Conservation (phyloP, 495 filamentous ascomycete genomes). For the Penicillium argentinense region DNA sequence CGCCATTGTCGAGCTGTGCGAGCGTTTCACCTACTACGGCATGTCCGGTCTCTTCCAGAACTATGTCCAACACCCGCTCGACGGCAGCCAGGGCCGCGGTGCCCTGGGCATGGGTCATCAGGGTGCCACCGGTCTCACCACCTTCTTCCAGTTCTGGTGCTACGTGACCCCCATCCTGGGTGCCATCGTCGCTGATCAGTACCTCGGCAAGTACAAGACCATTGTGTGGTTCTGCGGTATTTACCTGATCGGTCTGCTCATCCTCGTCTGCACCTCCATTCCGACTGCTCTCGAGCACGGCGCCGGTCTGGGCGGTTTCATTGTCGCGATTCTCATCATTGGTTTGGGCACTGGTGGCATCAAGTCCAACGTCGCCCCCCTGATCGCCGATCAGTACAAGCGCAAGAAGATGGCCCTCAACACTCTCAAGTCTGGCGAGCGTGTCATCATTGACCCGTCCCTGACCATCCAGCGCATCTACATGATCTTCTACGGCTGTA, state of each 20-base stretch:
- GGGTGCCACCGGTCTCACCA: slow-evolving; percentile 58
- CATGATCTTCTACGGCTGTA: slow-evolving; percentile 72
- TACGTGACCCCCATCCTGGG: slow-evolving; percentile 59
- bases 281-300: slow-evolving; percentile 44
- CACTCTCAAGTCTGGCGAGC: slow-evolving; percentile 61
- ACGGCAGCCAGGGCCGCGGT: slow-evolving; percentile 50
- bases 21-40: slow-evolving; percentile 70
- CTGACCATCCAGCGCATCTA: slow-evolving; percentile 74
- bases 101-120: slow-evolving; percentile 54
- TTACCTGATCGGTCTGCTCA: slow-evolving; percentile 48
- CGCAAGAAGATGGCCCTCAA: slow-evolving; percentile 59
- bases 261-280: slow-evolving; percentile 50
- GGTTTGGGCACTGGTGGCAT: slow-evolving; percentile 66
- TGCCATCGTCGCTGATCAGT: slow-evolving; percentile 63
- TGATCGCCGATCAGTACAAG: slow-evolving; percentile 73
- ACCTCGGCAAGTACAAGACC: slow-evolving; percentile 69
- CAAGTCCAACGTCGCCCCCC: slow-evolving; percentile 64
- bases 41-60: slow-evolving; percentile 56
- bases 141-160: slow-evolving; percentile 66
- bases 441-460: slow-evolving; percentile 72
- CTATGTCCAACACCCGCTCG: slow-evolving; percentile 53
- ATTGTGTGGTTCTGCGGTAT: slow-evolving; percentile 56
- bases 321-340: slow-evolving; percentile 46
- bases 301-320: slow-evolving; percentile 50
- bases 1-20: slow-evolving; percentile 61